phyloP scores from a whole-genome alignment of 1,139 yeast species.

The Magnusiomyces fungicola region DNA sequence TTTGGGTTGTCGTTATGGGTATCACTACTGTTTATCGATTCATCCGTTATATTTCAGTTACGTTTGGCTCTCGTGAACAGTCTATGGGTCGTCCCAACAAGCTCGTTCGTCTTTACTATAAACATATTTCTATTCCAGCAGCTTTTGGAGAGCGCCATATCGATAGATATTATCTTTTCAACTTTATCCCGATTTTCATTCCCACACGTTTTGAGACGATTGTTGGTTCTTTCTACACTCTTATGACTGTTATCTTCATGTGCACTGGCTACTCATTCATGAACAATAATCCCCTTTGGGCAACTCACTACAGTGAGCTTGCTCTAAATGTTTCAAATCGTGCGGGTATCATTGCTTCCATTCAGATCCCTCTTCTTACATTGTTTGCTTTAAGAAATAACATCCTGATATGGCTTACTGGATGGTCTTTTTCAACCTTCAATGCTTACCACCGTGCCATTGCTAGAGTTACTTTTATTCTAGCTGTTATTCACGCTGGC shows the following conservation, averaged over 20 bases:
- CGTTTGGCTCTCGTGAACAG: constrained; percentile 24
- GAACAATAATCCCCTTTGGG: constrained; percentile 36
- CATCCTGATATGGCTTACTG: constrained; percentile 47
- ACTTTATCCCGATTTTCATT: constrained; percentile 29
- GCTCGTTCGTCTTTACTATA: constrained; percentile 22
- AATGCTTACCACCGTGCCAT: constrained; percentile 55
- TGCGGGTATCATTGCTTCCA: constrained; percentile 53
- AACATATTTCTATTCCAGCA: constrained; percentile 29
- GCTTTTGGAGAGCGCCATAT: constrained; percentile 30
- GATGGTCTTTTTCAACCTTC: constrained; percentile 57
- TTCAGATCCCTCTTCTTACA: constrained; percentile 48
- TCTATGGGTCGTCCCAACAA: constrained; percentile 23
- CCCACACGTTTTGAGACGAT: constrained; percentile 63
- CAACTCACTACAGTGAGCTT: constrained; percentile 37
- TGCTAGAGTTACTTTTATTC: constrained; percentile 45
- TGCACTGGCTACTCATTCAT: constrained; percentile 39
- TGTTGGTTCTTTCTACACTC: constrained; percentile 41
- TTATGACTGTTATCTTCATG: constrained; percentile 39
- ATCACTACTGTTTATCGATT: constrained; percentile 19
- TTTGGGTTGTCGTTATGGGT: constrained; percentile 32
- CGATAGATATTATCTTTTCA: constrained; percentile 21
- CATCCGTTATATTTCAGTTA: constrained; percentile 18
- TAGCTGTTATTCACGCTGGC: constrained; percentile 36
- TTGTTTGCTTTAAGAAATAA: constrained; percentile 58
- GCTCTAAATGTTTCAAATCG: constrained; percentile 47